phyloP scores from a whole-genome alignment of 805 yeast genomes.

The Lachancea mirantina region DNA sequence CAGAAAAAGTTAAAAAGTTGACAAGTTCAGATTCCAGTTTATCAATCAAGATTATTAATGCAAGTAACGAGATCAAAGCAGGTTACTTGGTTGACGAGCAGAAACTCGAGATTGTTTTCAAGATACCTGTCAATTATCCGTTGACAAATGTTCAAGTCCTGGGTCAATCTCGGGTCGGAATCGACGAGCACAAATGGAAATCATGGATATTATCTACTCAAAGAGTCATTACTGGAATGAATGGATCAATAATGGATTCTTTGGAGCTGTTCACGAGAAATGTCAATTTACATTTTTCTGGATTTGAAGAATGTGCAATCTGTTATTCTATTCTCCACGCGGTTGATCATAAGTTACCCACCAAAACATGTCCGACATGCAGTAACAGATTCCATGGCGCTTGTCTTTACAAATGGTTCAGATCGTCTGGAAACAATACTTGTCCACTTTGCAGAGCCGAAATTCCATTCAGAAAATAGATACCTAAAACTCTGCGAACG shows the following conservation, averaged over 20 bases:
- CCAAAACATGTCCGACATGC: slow-evolving; percentile 84
- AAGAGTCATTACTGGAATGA: slow-evolving; percentile 65
- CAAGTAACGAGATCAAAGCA: slow-evolving; percentile 62
- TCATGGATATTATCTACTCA: slow-evolving; percentile 93
- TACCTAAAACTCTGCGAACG: no score
- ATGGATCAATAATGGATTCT: slow-evolving; percentile 50
- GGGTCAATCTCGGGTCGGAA: slow-evolving; percentile 78
- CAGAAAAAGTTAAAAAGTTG: slow-evolving; percentile 32
- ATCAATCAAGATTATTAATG: slow-evolving; percentile 53
- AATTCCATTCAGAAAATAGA: slow-evolving; percentile 26
- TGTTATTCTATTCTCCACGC: slow-evolving; percentile 86
- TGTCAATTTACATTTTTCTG: slow-evolving; percentile 79
- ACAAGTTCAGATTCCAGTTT: slow-evolving; percentile 35
- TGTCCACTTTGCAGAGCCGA: slow-evolving; percentile 85
- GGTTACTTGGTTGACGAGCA: slow-evolving; percentile 81
- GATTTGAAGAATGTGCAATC: slow-evolving; percentile 94
- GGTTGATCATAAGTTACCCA: slow-evolving; percentile 84
- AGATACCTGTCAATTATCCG: slow-evolving; percentile 72
- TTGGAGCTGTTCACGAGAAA: slow-evolving; percentile 45
- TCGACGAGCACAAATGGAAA: slow-evolving; percentile 86
- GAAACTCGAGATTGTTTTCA: slow-evolving; percentile 68
- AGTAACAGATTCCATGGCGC: slow-evolving; percentile 92
- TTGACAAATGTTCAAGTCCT: slow-evolving; percentile 64
- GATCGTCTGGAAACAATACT: slow-evolving; percentile 83
- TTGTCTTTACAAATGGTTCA: slow-evolving; percentile 95